These are phyloP conservation scores for Hypomontagnella monticulosa DNA, from an alignment of 495 filamentous ascomycete species.

Conservation along the genomic window DNA sequence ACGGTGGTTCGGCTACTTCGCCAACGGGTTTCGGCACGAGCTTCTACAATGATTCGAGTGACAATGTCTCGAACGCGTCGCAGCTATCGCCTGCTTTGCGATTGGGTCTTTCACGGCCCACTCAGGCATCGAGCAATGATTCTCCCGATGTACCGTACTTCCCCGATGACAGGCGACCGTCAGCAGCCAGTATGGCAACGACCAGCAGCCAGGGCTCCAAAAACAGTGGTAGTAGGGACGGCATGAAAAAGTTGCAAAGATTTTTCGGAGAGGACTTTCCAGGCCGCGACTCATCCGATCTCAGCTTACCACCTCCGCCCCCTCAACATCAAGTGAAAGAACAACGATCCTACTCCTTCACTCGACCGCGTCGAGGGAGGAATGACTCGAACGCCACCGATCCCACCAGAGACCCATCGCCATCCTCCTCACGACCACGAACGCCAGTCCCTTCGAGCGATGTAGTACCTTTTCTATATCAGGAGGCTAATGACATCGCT, in stretches of 20 bases:
- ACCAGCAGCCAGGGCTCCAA: conserved; percentile 92
- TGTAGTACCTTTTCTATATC: conserved; percentile 94
- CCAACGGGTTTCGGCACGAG: conserved; percentile 49
- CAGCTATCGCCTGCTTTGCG: conserved; percentile 76
- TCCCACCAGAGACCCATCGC: conserved; percentile 70
- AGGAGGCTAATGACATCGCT: conserved; percentile 85
- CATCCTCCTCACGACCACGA: conserved; percentile 74
- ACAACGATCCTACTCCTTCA: conserved; percentile 67
- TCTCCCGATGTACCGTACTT: conserved; percentile 72
- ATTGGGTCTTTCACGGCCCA: conserved; percentile 66
- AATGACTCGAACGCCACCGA: conserved; percentile 78
- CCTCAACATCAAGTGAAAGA: conserved; percentile 55
- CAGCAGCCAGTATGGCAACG: conserved; percentile 83
- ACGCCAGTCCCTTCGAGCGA: conserved; percentile 91
- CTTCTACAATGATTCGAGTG: conserved; percentile 74
- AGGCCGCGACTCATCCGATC: conserved; percentile 74
- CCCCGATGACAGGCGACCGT: conserved; percentile 83
- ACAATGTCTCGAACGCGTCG: conserved; percentile 64
- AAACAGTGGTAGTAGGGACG: conserved; percentile 71
- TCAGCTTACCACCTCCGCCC: conserved; percentile 66
- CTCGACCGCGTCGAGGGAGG: conserved; percentile 68
- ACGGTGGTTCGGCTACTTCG: conserved; percentile 48
- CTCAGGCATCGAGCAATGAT: conserved; percentile 64
- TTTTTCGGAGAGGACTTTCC: conserved; percentile 90
- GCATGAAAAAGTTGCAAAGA: conserved; percentile 78